Conservation (phyloP, 176 grass and related monocot species). For the Calamus simplicifolius region DNA sequence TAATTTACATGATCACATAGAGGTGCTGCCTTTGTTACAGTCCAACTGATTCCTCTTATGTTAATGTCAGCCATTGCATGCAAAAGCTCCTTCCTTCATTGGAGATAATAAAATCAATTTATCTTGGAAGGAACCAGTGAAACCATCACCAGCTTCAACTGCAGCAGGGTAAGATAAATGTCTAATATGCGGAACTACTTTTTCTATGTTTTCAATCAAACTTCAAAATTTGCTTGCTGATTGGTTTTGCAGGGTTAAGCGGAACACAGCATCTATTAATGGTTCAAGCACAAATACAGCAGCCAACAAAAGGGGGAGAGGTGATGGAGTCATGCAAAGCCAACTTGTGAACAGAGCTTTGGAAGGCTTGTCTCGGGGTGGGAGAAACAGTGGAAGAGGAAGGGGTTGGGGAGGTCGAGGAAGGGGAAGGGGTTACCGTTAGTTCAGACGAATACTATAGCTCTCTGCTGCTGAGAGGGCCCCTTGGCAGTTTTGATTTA, state of each 20-base stretch:
- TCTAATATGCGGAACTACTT: slow-evolving; percentile 4
- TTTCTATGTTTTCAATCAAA: slow-evolving; percentile 6
- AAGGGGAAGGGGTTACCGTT: slow-evolving; percentile 74
- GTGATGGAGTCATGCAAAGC: slow-evolving; percentile 40
- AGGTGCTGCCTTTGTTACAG: not conserved
- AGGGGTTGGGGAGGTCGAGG: slow-evolving; percentile 61
- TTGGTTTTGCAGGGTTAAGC: slow-evolving; percentile 54
- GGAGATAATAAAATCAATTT: slow-evolving; percentile 78
- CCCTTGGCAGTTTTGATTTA: too few species aligned
- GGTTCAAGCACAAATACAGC: slow-evolving; percentile 29
- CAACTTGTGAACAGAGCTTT: slow-evolving; percentile 90
- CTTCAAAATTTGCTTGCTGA: not conserved
- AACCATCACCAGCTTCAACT: slow-evolving; percentile 43
- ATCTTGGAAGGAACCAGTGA: slow-evolving; percentile 79
- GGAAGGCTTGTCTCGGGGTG: slow-evolving; percentile 67
- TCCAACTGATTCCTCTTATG: too few species aligned
- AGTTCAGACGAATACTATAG: slow-evolving; percentile 8
- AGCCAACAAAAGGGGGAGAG: slow-evolving; percentile 64
- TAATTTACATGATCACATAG: not conserved
- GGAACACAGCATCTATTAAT: slow-evolving; percentile 39
- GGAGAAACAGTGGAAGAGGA: slow-evolving; percentile 42
- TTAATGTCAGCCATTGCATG: slow-evolving; percentile 69
- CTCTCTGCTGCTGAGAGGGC: too few species aligned
- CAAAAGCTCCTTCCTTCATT: slow-evolving; percentile 78
- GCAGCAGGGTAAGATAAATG: slow-evolving; percentile 36